Conservation (phyloP, 345 rosid genomes). For the Gossypium mustelinum region DNA sequence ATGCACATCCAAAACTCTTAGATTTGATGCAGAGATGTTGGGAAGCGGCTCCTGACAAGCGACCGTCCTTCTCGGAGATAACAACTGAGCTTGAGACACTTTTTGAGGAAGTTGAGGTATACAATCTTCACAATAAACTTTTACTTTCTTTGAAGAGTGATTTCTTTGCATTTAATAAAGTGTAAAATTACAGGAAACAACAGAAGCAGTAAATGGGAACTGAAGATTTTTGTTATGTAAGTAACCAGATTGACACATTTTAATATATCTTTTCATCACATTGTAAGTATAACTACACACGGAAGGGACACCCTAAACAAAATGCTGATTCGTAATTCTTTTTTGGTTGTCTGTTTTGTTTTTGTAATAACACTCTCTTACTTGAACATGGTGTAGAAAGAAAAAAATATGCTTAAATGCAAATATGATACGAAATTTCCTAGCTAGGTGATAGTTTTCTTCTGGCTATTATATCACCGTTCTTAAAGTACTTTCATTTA, state of each 20-base stretch:
- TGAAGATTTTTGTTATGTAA: conserved; percentile 17
- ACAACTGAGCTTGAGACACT: conserved; percentile 50
- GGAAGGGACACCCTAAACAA: background rate
- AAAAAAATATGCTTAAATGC: background rate
- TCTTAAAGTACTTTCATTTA: too few relatives aligned
- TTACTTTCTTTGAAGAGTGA: background rate
- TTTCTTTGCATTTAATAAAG: conserved; percentile 10
- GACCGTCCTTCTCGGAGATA: conserved; percentile 59
- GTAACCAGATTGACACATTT: conserved; percentile 6
- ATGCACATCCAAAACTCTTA: conserved; percentile 45
- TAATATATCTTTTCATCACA: conserved; percentile 13
- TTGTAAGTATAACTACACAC: background rate
- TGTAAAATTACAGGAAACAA: conserved; percentile 27
- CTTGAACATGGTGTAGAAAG: background rate
- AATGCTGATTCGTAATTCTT: background rate
- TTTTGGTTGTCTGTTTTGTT: background rate
- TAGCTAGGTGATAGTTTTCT: too few relatives aligned
- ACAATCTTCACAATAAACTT: background rate
- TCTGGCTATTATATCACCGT: too few relatives aligned
- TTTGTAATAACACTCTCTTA: background rate
- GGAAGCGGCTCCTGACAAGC: conserved; percentile 45
- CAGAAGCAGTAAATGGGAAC: conserved; percentile 31
- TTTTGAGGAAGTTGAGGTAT: conserved; percentile 44
- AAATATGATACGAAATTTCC: background rate
- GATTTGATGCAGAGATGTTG: conserved; percentile 71